Conservation (phyloP, 2,329 filamentous ascomycete species). For the Cladosporium sp. region DNA sequence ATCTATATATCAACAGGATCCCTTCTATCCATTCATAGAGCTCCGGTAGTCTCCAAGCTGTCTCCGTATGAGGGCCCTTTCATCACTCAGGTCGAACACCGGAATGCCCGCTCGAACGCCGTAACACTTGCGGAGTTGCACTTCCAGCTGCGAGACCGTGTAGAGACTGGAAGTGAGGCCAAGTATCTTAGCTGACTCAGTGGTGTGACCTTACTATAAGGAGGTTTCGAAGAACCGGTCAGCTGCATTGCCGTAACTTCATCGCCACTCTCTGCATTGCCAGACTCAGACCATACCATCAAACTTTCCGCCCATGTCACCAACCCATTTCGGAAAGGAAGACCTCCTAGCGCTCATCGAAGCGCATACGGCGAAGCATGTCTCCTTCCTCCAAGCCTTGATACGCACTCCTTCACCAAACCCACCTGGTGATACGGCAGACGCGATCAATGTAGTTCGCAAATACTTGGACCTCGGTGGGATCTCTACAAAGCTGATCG, state of each 20-base stretch:
- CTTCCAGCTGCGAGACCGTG: background rate
- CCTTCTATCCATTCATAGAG: background rate
- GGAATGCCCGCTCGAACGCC: background rate
- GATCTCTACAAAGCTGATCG: slow-evolving; percentile 35
- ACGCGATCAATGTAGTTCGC: slow-evolving; percentile 39
- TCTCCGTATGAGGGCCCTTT: background rate
- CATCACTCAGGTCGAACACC: background rate
- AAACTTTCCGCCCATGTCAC: background rate
- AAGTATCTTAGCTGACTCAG: background rate
- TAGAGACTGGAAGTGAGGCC: too few species aligned
- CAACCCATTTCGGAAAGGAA: slow-evolving; percentile 21
- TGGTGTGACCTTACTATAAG: background rate
- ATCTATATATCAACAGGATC: background rate
- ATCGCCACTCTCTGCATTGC: background rate
- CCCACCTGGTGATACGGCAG: slow-evolving; percentile 43
- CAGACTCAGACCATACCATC: background rate
- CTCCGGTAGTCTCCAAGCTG: background rate
- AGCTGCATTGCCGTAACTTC: background rate
- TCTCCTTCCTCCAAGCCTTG: slow-evolving; percentile 39
- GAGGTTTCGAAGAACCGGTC: background rate
- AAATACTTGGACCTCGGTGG: slow-evolving; percentile 34
- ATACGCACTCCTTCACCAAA: slow-evolving; percentile 43
- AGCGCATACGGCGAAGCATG: slow-evolving; percentile 32
- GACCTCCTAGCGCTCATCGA: slow-evolving; percentile 34
- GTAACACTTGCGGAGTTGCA: background rate